Conservation (phyloP, 1,284 basidiomycete species). For the Irpex sp. region DNA sequence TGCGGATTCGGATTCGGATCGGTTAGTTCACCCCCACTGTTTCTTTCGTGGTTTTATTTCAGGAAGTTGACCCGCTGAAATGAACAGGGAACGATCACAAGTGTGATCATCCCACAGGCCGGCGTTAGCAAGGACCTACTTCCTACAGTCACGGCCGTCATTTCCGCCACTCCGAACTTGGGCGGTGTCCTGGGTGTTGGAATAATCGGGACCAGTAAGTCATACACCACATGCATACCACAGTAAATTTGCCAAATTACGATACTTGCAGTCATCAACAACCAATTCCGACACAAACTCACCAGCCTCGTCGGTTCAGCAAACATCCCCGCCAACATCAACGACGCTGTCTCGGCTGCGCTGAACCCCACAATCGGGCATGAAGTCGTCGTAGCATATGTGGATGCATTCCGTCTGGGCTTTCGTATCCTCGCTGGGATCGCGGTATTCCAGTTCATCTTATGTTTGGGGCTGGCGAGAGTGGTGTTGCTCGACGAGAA, state of each 20-base stretch:
- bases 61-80: too few species aligned
- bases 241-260: too few species aligned
- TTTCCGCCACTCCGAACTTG: conserved; percentile 24
- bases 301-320: neutral
- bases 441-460: conserved; percentile 13
- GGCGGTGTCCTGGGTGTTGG: conserved; percentile 30
- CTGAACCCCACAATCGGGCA: conserved; percentile 7
- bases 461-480: conserved; percentile 12
- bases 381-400: conserved; percentile 10
- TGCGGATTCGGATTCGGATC: conserved; percentile 26
- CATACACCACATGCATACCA: neutral
- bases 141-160: conserved; percentile 28
- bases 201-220: conserved; percentile 26
- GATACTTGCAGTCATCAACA: conserved; percentile 14
- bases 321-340: conserved; percentile 10
- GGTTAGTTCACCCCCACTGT: conserved; percentile 10
- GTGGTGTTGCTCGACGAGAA: conserved; percentile 9
- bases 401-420: conserved; percentile 14
- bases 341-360: conserved; percentile 15
- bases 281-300: conserved; percentile 11
- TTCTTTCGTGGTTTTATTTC: too few species aligned
- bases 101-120: conserved; percentile 27
- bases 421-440: conserved; percentile 15
- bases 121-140: conserved; percentile 24
- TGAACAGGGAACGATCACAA: conserved; percentile 23